Base-by-base conservation (phyloP, 2,329 filamentous ascomycete species). In the Aspergillus novofumigatus region DNA sequence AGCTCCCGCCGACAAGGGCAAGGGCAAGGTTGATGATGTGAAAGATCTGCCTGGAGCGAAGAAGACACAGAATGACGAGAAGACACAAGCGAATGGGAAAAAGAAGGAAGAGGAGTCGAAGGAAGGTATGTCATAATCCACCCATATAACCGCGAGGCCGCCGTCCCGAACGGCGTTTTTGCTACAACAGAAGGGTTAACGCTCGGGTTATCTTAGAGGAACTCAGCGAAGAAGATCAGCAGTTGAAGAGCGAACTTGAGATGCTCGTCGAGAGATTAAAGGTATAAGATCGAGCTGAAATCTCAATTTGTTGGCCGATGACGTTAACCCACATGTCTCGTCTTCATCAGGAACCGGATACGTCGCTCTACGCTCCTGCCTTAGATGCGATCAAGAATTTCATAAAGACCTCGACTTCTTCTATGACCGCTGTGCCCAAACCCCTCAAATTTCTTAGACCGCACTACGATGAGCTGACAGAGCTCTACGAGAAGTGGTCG, bases 351-450 rank as follows among this genome's bases (percentile, higher is more conserved):
- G 94, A 97, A 80, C 83, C 88, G 64, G 90, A 97, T 78, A 83
- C 84, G 64, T 87, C 86, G 58, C 88, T 97, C 66, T 97, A 97
- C 81, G 93, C 92, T 75, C 86, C 92, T 58, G 90, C 94, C 54
- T 82, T 99, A 65, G 92, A 97, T 77, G 89, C 92, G 65, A 97
- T 99, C 86, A 97, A 97, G 81, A 91, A 88, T 70, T 95, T 91
- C 72, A 99, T 99, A 82, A 97, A 97, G 82, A 99, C 94, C 55
- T 96, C 94, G 59, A 99, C 94, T 65, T 97, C 92, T 58, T 99
- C 95, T 49, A 99, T 99, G 94, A 99, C 94, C 51, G 94, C 94
- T 59, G 94, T 99, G 61, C 94, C 95, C 25, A 99, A 99, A 79
- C 94, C 94, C 35, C 84, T 99, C 69, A 99, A 99, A 78, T 99